Evolutionary conservation across 2,329 filamentous ascomycete species (phyloP), one percentile per base, ranked within the genome.

Genomic region (Calonectria montana): DNA sequence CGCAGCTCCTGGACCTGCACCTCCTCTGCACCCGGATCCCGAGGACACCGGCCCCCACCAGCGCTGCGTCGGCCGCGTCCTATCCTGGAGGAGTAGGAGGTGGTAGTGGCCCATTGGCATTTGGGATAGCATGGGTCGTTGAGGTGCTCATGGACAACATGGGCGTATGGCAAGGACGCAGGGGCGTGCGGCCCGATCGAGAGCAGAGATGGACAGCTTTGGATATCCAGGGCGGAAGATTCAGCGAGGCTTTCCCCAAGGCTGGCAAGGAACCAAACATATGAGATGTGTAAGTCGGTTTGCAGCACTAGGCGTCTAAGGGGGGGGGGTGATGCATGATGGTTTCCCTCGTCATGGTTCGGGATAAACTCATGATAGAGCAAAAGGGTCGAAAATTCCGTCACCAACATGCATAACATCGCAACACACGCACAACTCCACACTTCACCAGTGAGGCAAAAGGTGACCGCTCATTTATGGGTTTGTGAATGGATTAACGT

Each of bases 121-220:
- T 79, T 9, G 71, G 73, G 45, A 82, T 79, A 41, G 81, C 81
- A 1, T 89, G 87, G 83, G 84, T 84, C 0, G 81, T 89, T 0
- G 88, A 90, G 82, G 86, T 88, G 27, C 76, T 90, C 69, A 76
- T 89, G 13, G 88, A 90, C 73, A 87, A 88, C 74, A 69, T 85
- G 31, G 88, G 87, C 2, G 76, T 86, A 31, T 88, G 86, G 87
- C 80, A 82, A 75, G 79, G 75, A 2, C 76, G 50, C 23, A 83
- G 81, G 70, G 82, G 80, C 3, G 59, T 29, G 27, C 76, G 80
- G 43, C 72, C 48, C 48, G 73, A 72, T n/a, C 77, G 89, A 64
- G 90, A 91, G 80, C 87, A 89, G 83, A 83, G 86, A 48, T 91
- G 89, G 89, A 85, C 82, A 0, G 84, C 85, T 3, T 84, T 91